A percentile compares a stretch with the other conserved stretches of the same genome.
These are phyloP conservation scores for Beauveria sp. DNA, from an alignment of 2,329 filamentous ascomycete species.

Conservation along the genomic window DNA sequence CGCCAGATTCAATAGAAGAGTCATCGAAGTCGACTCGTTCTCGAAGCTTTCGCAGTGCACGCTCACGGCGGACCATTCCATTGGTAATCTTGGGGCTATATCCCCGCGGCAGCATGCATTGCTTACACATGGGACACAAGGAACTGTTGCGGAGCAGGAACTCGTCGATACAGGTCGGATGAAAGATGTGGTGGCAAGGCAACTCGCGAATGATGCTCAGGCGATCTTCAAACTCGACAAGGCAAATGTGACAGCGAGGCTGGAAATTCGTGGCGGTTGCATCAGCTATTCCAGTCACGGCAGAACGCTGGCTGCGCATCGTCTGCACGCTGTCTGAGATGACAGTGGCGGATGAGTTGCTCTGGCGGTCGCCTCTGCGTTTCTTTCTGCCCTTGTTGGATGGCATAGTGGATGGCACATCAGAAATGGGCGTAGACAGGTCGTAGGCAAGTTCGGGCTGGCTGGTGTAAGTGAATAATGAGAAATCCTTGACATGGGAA, in stretches of 20 bases:
- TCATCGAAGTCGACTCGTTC: conserved; percentile 42
- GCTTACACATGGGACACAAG: conserved; percentile 86
- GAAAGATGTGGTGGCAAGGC: conserved; percentile 87
- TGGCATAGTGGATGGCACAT: conserved; percentile 22
- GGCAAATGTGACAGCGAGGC: conserved; percentile 81
- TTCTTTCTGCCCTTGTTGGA: conserved; percentile 22
- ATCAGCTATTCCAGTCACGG: conserved; percentile 25
- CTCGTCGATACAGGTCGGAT: conserved; percentile 83
- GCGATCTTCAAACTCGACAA: conserved; percentile 67
- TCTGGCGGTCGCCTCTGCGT: conserved; percentile 24
- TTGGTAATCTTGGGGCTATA: conserved; percentile 70
- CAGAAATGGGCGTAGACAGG: conserved; percentile 30
- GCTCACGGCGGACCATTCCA: conserved; percentile 76
- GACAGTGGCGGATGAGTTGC: conserved; percentile 21
- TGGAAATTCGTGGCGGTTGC: conserved; percentile 56
- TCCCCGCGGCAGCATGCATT: conserved; percentile 64
- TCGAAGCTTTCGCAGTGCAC: conserved; percentile 55
- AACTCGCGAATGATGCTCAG: conserved; percentile 73
- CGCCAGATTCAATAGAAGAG: conserved; percentile 23
- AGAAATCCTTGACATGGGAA: conserved; percentile 63
- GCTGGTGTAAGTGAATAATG: conserved; percentile 68
- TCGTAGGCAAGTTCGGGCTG: conserved; percentile 35
- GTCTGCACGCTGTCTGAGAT: conserved; percentile 18
- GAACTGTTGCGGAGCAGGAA: conserved; percentile 74
- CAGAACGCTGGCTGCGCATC: conserved; percentile 32